Conservation (phyloP, 441 rosid species). For the Mallotus repandus region DNA sequence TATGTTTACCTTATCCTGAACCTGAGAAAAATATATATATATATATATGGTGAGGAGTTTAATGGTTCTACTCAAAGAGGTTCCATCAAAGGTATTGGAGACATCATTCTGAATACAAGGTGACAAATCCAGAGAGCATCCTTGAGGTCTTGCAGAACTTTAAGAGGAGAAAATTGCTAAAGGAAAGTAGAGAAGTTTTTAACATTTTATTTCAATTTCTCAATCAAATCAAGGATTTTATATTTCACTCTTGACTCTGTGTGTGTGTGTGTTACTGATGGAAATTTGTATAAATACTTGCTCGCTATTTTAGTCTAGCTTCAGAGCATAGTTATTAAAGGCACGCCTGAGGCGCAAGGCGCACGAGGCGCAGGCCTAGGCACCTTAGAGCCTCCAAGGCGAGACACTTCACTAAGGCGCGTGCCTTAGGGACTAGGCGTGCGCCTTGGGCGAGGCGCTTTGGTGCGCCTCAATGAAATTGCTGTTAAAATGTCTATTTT, state of each 20-base stretch:
- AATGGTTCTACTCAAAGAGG: not conserved
- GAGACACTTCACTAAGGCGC: no score
- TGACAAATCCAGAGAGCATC: not conserved
- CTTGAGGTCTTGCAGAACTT: not conserved
- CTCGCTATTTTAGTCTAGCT: not conserved
- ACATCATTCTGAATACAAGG: no score
- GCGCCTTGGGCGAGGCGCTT: no score
- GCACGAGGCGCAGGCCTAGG: no score
- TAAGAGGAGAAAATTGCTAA: not conserved
- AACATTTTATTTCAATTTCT: not conserved
- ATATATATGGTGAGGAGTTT: not conserved
- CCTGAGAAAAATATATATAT: not conserved
- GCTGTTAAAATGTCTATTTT: no score
- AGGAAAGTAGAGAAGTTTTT: not conserved
- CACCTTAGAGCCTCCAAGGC: no score
- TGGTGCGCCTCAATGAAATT: no score
- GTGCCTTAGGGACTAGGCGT: no score
- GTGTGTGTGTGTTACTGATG: no score
- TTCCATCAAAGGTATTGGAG: not conserved
- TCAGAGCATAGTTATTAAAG: no score
- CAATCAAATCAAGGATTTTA: not conserved
- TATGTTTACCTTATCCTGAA: conserved; percentile 1
- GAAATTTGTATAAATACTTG: not conserved
- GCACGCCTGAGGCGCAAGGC: no score
- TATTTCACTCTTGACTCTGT: not conserved